Evolutionary conservation across 2,329 filamentous ascomycete genomes (phyloP).

Genomic region (Venturia oleaginea): DNA sequence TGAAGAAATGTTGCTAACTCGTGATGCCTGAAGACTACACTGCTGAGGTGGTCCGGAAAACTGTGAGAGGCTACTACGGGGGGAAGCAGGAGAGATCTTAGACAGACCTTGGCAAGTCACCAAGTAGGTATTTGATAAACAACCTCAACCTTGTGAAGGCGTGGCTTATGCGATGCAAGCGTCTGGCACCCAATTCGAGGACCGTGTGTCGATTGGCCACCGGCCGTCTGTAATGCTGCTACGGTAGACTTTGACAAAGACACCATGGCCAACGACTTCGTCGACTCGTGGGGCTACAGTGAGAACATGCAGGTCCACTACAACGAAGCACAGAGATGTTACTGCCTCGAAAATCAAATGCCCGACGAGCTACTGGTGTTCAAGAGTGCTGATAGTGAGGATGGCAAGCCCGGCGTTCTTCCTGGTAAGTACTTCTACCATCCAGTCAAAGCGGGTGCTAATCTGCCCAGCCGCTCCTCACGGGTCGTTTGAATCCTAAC

Average conservation of each 20-base stretch:
- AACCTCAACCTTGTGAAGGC: not conserved
- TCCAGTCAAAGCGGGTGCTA: not conserved
- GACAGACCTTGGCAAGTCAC: constrained; percentile 8
- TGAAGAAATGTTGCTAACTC: not conserved
- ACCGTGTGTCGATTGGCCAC: constrained; percentile 15
- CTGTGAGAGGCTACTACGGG: not conserved
- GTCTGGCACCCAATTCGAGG: constrained; percentile 15
- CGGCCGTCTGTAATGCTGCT: constrained; percentile 13
- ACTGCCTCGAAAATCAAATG: constrained; percentile 15
- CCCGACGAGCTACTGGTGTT: constrained; percentile 14
- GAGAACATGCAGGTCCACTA: constrained; percentile 15
- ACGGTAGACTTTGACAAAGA: constrained; percentile 12
- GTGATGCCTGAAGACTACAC: constrained; percentile 8
- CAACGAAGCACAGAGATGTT: constrained; percentile 15
- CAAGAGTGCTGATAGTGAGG: constrained; percentile 11
- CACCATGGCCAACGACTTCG: constrained; percentile 12
- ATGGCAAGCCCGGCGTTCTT: not conserved
- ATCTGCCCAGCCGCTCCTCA: constrained; percentile 8
- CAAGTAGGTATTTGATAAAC: constrained; percentile 3
- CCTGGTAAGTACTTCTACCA: not conserved
- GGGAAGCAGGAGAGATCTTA: not conserved
- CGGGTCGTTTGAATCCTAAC: constrained; percentile 8
- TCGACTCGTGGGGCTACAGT: constrained; percentile 7
- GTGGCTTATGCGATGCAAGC: not conserved
- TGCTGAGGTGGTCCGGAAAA: constrained; percentile 7